Conservation (phyloP, 2,329 filamentous ascomycete species). For the Beauveria caledonica region DNA sequence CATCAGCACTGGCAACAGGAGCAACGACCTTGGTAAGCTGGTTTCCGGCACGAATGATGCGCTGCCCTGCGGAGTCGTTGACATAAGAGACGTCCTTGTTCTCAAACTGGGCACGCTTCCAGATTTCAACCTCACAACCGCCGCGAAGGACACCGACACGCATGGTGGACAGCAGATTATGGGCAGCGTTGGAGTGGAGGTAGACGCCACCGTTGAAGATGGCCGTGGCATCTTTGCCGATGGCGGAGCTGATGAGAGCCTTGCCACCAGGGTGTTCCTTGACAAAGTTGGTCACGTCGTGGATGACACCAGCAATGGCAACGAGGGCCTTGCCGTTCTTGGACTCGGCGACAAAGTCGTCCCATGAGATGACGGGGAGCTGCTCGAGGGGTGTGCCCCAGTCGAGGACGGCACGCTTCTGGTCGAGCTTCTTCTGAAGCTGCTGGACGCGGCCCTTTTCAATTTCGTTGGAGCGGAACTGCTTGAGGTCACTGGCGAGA, state of each 20-base stretch:
- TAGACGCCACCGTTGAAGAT: constrained; percentile 92
- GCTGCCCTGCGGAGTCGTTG: constrained; percentile 72
- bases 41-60: constrained; percentile 75
- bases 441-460: constrained; percentile 87
- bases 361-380: constrained; percentile 79
- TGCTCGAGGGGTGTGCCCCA: constrained; percentile 82
- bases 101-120: constrained; percentile 78
- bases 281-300: constrained; percentile 78
- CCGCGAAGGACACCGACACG: constrained; percentile 78
- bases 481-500: constrained; percentile 78
- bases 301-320: constrained; percentile 74
- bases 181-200: constrained; percentile 80
- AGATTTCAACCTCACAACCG: constrained; percentile 85
- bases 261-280: constrained; percentile 86
- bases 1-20: constrained; percentile 75
- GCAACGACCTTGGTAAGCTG: constrained; percentile 79
- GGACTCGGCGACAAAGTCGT: constrained; percentile 70
- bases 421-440: constrained; percentile 85
- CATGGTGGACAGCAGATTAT: constrained; percentile 85
- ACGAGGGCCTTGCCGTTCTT: constrained; percentile 64
- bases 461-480: constrained; percentile 87
- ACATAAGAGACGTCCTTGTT: constrained; percentile 75
- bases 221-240: constrained; percentile 82
- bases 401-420: constrained; percentile 73
- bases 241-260: constrained; percentile 71